These are phyloP conservation scores for Sphaerosporella brunnea DNA, from an alignment of 495 filamentous ascomycete species.

Conservation along the genomic window DNA sequence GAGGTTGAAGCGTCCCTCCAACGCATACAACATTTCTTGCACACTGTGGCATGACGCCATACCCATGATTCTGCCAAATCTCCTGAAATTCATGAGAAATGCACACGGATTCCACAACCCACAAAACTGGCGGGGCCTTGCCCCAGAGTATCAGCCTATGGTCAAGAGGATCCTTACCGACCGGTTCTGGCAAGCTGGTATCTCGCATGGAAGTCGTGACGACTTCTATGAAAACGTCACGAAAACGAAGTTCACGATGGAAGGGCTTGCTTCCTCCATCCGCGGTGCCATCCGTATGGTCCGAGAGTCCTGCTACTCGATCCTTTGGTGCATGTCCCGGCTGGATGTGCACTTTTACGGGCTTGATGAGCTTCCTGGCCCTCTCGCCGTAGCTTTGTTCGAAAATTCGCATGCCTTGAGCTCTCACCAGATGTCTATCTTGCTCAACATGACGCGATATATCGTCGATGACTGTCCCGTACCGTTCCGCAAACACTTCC, in stretches of 20 bases:
- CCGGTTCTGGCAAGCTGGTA: conserved; percentile 96
- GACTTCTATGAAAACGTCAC: conserved; percentile 88
- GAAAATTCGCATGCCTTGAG: conserved; percentile 69
- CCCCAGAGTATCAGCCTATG: conserved; percentile 56
- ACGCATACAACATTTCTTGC: conserved; percentile 51
- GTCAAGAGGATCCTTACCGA: conserved; percentile 76
- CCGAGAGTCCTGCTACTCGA: conserved; percentile 79
- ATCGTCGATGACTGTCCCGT: conserved; percentile 83
- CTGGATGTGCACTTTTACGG: conserved; percentile 80
- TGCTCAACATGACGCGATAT: conserved; percentile 69
- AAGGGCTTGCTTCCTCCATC: conserved; percentile 86
- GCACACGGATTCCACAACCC: conserved; percentile 91
- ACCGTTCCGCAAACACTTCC: conserved; percentile 54
- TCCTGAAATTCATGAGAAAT: conserved; percentile 70
- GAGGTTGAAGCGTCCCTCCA: conserved; percentile 51
- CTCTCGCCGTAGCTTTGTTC: conserved; percentile 69
- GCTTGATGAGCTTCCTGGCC: conserved; percentile 62
- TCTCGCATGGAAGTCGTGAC: conserved; percentile 82
- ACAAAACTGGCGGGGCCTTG: conserved; percentile 61
- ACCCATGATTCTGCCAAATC: conserved; percentile 63
- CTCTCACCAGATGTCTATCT: conserved; percentile 76
- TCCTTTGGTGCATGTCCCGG: conserved; percentile 82
- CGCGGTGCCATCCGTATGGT: conserved; percentile 74
- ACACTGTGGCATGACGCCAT: conserved; percentile 68
- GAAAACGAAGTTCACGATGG: conserved; percentile 69